These are phyloP conservation scores for Tulasnella sp. DNA, from an alignment of 768 basidiomycete genomes.

Conservation along the genomic window DNA sequence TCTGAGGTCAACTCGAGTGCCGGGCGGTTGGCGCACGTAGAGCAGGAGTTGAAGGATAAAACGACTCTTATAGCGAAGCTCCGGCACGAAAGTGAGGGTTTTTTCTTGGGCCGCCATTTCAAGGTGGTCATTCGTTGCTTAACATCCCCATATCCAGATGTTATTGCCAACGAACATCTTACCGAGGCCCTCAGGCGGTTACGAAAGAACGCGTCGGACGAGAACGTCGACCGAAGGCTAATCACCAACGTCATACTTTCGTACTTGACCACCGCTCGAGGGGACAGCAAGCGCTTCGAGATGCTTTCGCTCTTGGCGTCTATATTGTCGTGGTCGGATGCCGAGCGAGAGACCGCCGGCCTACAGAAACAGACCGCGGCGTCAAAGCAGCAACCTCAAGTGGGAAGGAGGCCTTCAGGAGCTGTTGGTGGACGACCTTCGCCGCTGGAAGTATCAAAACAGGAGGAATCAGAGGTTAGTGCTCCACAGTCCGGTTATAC, in stretches of 20 bases:
- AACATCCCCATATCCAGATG: constrained; percentile 40
- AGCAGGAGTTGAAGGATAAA: constrained; percentile 93
- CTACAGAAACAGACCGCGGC: constrained; percentile 42
- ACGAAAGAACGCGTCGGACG: constrained; percentile 67
- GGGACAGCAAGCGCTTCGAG: constrained; percentile 91
- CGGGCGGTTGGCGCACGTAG: constrained; percentile 55
- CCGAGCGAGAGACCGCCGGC: constrained; percentile 85
- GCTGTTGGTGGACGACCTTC: constrained; percentile 12
- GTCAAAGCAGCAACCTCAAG: neutral
- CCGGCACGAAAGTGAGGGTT: constrained; percentile 71
- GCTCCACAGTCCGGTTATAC: neutral
- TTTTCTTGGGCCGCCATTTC: neutral
- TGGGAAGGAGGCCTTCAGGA: neutral
- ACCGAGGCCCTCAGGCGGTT: constrained; percentile 96
- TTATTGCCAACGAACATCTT: constrained; percentile 94
- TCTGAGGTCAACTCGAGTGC: constrained; percentile 61
- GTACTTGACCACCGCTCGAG: constrained; percentile 82
- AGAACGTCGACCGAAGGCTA: constrained; percentile 83
- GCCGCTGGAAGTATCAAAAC: constrained; percentile 52
- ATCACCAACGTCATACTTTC: constrained; percentile 89
- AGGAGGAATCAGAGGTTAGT: constrained; percentile 72
- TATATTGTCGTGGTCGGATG: constrained; percentile 86
- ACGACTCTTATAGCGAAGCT: constrained; percentile 88
- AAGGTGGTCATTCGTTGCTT: constrained; percentile 9
- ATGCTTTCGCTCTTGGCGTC: constrained; percentile 84